Percentiles rank a stretch among this genome's conserved stretches.
Conservation (phyloP, 805 yeast species). For the Teunomyces cretensis region DNA sequence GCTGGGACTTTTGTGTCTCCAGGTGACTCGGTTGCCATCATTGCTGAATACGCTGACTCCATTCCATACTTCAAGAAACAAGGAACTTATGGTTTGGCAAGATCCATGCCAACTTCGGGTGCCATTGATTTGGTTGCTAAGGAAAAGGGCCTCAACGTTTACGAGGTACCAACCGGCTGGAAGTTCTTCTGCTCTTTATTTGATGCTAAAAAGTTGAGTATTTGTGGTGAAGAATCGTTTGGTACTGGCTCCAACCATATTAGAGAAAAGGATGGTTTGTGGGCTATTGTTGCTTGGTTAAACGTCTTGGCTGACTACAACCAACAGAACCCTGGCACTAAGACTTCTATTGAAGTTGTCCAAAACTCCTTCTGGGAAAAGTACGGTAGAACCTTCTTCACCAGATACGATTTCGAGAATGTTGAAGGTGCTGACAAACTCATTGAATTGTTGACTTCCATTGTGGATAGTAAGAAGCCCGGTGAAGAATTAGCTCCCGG, state of each 20-base stretch:
- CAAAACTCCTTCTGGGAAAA: constrained; percentile 85
- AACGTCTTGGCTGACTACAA: constrained; percentile 87
- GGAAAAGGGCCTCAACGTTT: constrained; percentile 66
- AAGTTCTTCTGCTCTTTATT: constrained; percentile 94
- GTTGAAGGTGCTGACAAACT: constrained; percentile 78
- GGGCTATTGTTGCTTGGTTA: constrained; percentile 98
- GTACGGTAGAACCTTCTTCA: constrained; percentile 96
- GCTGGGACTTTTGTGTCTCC: constrained; percentile 94
- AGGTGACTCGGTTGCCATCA: constrained; percentile 96
- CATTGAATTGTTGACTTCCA: constrained; percentile 44
- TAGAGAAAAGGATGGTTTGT: constrained; percentile 95
- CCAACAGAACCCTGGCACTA: constrained; percentile 52
- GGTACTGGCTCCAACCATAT: constrained; percentile 98
- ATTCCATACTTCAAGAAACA: constrained; percentile 89
- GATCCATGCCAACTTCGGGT: constrained; percentile 96
- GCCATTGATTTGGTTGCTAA: constrained; percentile 92
- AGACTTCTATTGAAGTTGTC: constrained; percentile 71
- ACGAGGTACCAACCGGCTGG: constrained; percentile 99
- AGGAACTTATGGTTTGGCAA: constrained; percentile 90
- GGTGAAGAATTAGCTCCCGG: constrained; percentile 53
- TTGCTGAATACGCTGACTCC: constrained; percentile 83
- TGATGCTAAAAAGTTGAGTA: constrained; percentile 88
- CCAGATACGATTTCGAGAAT: constrained; percentile 91
- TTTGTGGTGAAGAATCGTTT: constrained; percentile 97
- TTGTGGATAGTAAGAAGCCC: constrained; percentile 30